These are phyloP conservation scores for Onygena corvina DNA, from an alignment of 2,329 filamentous ascomycete species.

Conservation along the genomic window DNA sequence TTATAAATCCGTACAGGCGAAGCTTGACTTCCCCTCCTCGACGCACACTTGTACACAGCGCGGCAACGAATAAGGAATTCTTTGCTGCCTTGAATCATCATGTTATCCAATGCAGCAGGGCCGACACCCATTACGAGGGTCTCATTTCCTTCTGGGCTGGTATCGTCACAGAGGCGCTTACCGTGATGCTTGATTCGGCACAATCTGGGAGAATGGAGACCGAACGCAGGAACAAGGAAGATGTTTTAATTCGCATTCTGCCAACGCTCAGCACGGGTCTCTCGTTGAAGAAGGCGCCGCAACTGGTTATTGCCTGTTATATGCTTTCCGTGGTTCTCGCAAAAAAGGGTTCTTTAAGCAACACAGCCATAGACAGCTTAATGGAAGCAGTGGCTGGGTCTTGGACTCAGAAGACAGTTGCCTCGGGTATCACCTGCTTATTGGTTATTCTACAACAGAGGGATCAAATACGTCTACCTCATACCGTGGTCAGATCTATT, in stretches of 20 bases:
- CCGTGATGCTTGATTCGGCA: conserved; percentile 65
- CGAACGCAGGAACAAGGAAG: conserved; percentile 69
- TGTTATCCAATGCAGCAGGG: conserved; percentile 59
- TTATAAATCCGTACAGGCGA: conserved; percentile 74
- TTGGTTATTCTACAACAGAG: conserved; percentile 72
- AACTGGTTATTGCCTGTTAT: conserved; percentile 75
- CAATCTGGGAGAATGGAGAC: conserved; percentile 64
- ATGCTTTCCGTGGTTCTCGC: conserved; percentile 82
- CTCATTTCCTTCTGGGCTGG: conserved; percentile 86
- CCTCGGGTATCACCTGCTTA: conserved; percentile 65
- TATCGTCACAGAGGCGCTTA: conserved; percentile 71
- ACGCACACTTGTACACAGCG: conserved; percentile 70
- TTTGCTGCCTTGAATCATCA: conserved; percentile 66
- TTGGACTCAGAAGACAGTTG: conserved; percentile 61
- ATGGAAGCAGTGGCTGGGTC: conserved; percentile 78
- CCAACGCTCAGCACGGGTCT: conserved; percentile 67
- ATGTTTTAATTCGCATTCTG: conserved; percentile 55
- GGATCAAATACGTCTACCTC: conserved; percentile 55
- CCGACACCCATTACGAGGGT: conserved; percentile 61
- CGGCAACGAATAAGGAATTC: conserved; percentile 64
- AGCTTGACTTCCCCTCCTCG: conserved; percentile 65
- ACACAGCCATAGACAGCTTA: conserved; percentile 67
- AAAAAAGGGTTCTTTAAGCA: conserved; percentile 66
- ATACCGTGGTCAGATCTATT: conserved; percentile 50
- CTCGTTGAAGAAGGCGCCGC: conserved; percentile 60